Base-by-base conservation (phyloP, 2,329 filamentous ascomycete genomes). In the Knoxdaviesia proteae region DNA sequence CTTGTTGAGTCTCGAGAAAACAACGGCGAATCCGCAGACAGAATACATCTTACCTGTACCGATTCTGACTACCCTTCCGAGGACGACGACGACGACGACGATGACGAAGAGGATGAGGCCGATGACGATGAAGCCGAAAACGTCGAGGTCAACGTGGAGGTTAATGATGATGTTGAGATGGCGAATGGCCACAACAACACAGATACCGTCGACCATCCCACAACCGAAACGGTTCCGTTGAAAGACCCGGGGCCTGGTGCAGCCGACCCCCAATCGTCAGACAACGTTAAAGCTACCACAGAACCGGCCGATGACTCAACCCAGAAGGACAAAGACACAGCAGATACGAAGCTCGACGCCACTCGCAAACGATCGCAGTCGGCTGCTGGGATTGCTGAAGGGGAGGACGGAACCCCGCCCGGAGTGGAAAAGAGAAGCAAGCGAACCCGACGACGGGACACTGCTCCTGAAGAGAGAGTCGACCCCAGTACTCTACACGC, bases 301-400 rank as follows among this genome's bases (percentile, higher is more conserved):
- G 61, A 60, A 35, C 45, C 49, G 34, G 45, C 51, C 3, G 56
- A 56, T 8, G 45, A 51, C 7, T 40, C 48, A 6, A 55, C 56
- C 43, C 62, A 60, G 36, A 54, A 57, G 29, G 52, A 55, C 5
- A 61, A 60, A 39, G 49, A 20, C 20, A 3, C 20, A 20, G 20
- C 20, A 20, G 20, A 20, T 20, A 20, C 20, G 20, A 20, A 50
- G n/a, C 62, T 65, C 2, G 49, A 61, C 5, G 55, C 61, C 8
- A 67, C 64, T 0, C 63, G 73, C 41, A 78, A 78, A 52, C 63
- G 74, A 41, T 78, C 74, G 2, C 74, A 78, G 46, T 79, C 74
- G 7, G 58, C 60, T 32, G 74, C 74, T 5, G 74, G 74, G 3
- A 55, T 79, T 10, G 62, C 62, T 0, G 74, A 77, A 3, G 61